Conservation (phyloP, 305 asterid species). For the Fraxinus greggii region DNA sequence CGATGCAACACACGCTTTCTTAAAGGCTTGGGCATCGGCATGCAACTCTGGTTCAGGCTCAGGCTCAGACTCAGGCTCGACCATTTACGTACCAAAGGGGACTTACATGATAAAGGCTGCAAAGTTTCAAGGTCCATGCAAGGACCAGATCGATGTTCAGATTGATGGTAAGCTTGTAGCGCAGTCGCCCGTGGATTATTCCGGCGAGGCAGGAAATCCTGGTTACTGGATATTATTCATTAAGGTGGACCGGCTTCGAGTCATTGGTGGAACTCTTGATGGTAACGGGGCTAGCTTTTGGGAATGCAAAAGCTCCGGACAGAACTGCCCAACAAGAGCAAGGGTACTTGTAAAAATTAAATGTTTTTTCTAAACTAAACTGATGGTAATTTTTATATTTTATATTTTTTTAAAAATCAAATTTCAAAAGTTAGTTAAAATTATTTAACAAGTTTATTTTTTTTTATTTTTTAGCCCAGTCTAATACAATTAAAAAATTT, state of each 20-base stretch:
- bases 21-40: conserved; percentile 44
- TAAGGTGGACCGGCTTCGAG: conserved; percentile 37
- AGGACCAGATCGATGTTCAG: conserved; percentile 29
- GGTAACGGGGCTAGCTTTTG: conserved; percentile 52
- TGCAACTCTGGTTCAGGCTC: conserved; percentile 25
- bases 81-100: conserved; percentile 38
- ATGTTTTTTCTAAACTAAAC: neutral
- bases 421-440: too few species aligned
- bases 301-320: conserved; percentile 46
- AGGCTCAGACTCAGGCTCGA: conserved; percentile 9
- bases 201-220: conserved; percentile 31
- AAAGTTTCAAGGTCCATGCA: conserved; percentile 56
- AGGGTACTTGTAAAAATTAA: conserved; percentile 37
- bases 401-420: neutral
- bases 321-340: conserved; percentile 54
- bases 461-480: too few species aligned
- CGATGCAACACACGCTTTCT: conserved; percentile 42
- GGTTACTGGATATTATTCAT: conserved; percentile 51
- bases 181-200: conserved; percentile 27
- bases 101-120: conserved; percentile 30
- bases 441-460: neutral
- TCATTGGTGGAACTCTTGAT: conserved; percentile 48
- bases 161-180: conserved; percentile 57
- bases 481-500: neutral
- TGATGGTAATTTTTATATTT: neutral